These are phyloP conservation scores for Lactuca sativa DNA, from an alignment of 129 eudicot species.

Conservation along the genomic window DNA sequence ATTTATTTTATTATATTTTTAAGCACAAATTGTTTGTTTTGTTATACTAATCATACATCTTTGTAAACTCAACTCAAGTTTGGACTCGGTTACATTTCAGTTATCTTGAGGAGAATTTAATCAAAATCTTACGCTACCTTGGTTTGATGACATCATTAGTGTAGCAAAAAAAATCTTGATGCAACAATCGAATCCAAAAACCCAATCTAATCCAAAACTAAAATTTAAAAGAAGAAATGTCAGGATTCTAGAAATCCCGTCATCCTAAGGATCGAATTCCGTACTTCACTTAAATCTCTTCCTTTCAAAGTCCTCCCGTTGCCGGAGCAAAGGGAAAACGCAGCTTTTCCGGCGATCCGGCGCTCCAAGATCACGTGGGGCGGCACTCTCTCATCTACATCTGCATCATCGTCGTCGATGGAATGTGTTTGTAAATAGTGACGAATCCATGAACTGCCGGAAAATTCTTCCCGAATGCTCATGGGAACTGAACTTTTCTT, in stretches of 20 bases:
- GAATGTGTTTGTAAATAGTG: conserved; percentile 33
- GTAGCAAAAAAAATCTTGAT: not conserved
- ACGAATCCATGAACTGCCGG: conserved; percentile 35
- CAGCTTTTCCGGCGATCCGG: conserved; percentile 51
- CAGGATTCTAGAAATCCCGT: conserved; percentile 78
- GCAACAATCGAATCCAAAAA: conserved; percentile 1
- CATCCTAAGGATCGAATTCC: conserved; percentile 67
- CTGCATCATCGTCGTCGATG: conserved; percentile 33
- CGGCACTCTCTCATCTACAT: conserved; percentile 47
- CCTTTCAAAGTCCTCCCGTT: conserved; percentile 66
- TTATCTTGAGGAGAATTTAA: not conserved
- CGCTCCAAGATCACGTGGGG: conserved; percentile 71
- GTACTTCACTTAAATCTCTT: conserved; percentile 63
- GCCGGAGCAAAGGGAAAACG: conserved; percentile 61
- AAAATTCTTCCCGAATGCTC: conserved; percentile 30
- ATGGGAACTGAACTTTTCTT: conserved; percentile 29
- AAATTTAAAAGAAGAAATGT: not conserved
- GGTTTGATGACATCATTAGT: not conserved
- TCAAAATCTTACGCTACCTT: not conserved
- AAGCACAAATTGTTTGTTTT: not conserved
- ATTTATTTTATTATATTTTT: too few species aligned
- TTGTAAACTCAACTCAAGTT: not conserved
- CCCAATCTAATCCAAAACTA: not conserved
- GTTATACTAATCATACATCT: not conserved
- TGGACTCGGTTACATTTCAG: not conserved